Evolutionary conservation across 2,329 filamentous ascomycete species (phyloP), one percentile per base, ranked within the genome.

Genomic region (Talaromyces sp.): DNA sequence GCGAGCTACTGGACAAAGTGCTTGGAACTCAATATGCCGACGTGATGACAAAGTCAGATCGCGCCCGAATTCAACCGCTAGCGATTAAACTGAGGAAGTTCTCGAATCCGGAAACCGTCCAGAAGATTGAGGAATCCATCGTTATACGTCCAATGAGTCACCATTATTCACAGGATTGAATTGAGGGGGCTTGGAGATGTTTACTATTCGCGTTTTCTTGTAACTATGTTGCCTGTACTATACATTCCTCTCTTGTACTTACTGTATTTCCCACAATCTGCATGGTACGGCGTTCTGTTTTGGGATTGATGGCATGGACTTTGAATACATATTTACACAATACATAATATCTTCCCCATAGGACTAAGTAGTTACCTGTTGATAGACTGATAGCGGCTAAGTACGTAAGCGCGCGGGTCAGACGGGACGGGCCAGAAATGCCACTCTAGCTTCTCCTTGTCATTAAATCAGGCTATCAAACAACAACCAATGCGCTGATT

Each of bases 361-460:
- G 27, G 27, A 31, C 4, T 31, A 31, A 6, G 27, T 31, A 22
- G 22, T 22, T 22, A 31, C 27, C 27, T 31, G 27, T 31, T 31
- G 27, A 31, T 31, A 16, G 14, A 16, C 39, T 41, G 27, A 39
- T 35, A 43, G 60, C 60, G 60, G 45, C 22, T 62, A 62, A 48
- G 27, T 45, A 33, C 58, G 60, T 62, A 62, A 62, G 60, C 60
- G 60, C 47, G 60, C 35, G 60, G 60, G 33, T 54, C 27, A 27
- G 27, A 60, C 22, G 22, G 60, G 22, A 43, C 19, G 33, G 60
- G 45, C 60, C 37, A 62, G 60, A 62, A 54, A 62, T 76, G 74
- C 75, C 76, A 77, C 76, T 76, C 73, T 77, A 77, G 74, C 76
- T 74, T 77, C 72, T 76, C 74, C 68, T 67, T 66, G 67, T 35